Evolutionary conservation across 257 asterid species (phyloP).

Genomic region (Thymus quinquecostatus): DNA sequence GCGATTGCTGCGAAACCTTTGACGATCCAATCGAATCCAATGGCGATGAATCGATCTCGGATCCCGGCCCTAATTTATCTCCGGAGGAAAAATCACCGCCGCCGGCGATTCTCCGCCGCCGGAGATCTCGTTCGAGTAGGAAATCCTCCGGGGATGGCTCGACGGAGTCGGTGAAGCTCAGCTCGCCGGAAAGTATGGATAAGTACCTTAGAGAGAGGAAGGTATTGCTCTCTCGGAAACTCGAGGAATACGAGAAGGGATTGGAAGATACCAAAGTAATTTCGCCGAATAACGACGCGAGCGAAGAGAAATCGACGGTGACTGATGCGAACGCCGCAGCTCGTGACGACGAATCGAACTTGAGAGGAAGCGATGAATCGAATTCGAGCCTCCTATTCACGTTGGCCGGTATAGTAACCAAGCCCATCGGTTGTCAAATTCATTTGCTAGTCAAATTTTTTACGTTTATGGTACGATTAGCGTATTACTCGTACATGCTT

Average conservation of each 20-base stretch:
- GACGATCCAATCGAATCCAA: slow-evolving; percentile 34
- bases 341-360: slow-evolving; percentile 36
- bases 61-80: slow-evolving; percentile 25
- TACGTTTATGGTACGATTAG: slow-evolving; percentile 50
- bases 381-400: slow-evolving; percentile 45
- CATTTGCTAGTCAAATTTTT: slow-evolving; percentile 46
- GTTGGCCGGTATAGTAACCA: slow-evolving; percentile 53
- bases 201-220: slow-evolving; percentile 35
- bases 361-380: slow-evolving; percentile 41
- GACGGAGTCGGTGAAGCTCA: slow-evolving; percentile 30
- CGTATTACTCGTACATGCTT: slow-evolving; percentile 60
- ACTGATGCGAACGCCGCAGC: slow-evolving; percentile 33
- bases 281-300: slow-evolving; percentile 35
- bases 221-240: slow-evolving; percentile 33
- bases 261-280: slow-evolving; percentile 25
- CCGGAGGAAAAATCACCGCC: slow-evolving; percentile 33
- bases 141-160: slow-evolving; percentile 31
- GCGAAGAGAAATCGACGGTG: slow-evolving; percentile 37
- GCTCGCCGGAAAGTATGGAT: slow-evolving; percentile 43
- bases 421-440: slow-evolving; percentile 59
- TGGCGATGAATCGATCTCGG: slow-evolving; percentile 33
- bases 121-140: slow-evolving; percentile 32
- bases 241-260: slow-evolving; percentile 35
- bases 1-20: slow-evolving; percentile 49
- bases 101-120: slow-evolving; percentile 48